Base-by-base conservation (phyloP, 352 stramenopile species). In the Phytophthora cajani region DNA sequence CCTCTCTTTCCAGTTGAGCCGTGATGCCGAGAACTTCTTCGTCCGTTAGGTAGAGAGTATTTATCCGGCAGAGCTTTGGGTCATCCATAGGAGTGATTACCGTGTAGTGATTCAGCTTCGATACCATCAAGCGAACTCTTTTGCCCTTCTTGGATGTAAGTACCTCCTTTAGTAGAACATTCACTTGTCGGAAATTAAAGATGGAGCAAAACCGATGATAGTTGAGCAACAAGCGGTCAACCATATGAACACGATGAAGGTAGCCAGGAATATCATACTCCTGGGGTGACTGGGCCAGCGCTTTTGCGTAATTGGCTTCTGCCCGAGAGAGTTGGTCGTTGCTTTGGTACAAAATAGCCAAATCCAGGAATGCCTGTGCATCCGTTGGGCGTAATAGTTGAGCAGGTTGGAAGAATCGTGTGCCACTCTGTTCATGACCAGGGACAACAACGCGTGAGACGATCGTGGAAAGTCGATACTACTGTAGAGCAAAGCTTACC, bases 151-250 rank as follows among this genome's bases (percentile, higher is more conserved):
- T 91, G 1, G 79, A 69, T 19, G 87, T 80, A 12, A 68, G 42
- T 3, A 93, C 21, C 0, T 69, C 65, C 60, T 91, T 90, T 0
- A 64, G 55, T 11, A 91, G 54, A 0, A 91, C 71, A 30, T 87
- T 89, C 0, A 79, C 66, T 69, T 87, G 78, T 14, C 74, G 67
- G 11, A 77, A 82, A 61, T 88, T 85, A 44, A 90, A 93, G 10
- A 93, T 61, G 6, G 83, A 90, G 56, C 80, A 87, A 66, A 91
- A 93, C 10, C 81, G 83, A 49, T 93, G 82, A 50, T 90, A 91
- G 50, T 91, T 93, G 17, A 87, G 57, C n/a, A 91, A 49, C 17
- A 93, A 36, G 2, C 85, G 79, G 53, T 90, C 79, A 7, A 91
- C 44, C 70, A 78, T 89, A 32, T 88, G 60, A 12, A 88, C 60